Evolutionary conservation across 2,329 filamentous ascomycete genomes (phyloP), one percentile per base, ranked within the genome.

Genomic region (Phaeomoniella chlamydospora): DNA sequence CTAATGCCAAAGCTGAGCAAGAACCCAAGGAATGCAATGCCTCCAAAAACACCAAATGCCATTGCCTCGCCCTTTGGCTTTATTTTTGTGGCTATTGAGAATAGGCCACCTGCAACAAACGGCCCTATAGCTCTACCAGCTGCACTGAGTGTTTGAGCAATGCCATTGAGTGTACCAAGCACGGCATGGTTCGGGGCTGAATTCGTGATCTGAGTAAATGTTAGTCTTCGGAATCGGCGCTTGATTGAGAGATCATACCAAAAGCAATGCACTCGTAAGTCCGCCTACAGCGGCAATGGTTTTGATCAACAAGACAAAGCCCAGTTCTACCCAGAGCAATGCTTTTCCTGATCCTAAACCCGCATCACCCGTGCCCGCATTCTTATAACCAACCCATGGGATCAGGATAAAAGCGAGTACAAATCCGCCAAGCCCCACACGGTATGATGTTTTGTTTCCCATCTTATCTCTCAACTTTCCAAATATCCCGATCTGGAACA

Each of bases 91-190:
- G 85, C 79, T 1, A 88, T 63, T 0, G 84, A 84, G 55, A 93
- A 98, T 0, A 98, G 64, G 0, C 77, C 77, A 0, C 90, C 90
- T 0, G 86, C 90, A 0, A 93, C 64, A 45, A 96, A 87, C 0
- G 90, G 90, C 0, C 90, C 90, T 0, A 85, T 72, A 31, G 87
- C 86, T 40, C 90, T 77, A 5, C 90, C 90, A 0, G 83, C 84
- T 0, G 90, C 90, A 0, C 85, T 93, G 0, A 98, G 73, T 0
- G 86, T 94, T 57, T 98, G 90, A 0, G 90, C 90, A 18, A 96
- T 71, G 6, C 90, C 90, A 50, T 98, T 94, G 16, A 98, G 68
- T 0, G 84, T 86, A 3, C 90, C 90, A 0, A 98, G 70, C 1
- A 83, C 86, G 4, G 80, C 77, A 54, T 88, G 74, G 5, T 87